Conservation (phyloP, 1,284 basidiomycete genomes). For the Cystobasidiaceae sp. region DNA sequence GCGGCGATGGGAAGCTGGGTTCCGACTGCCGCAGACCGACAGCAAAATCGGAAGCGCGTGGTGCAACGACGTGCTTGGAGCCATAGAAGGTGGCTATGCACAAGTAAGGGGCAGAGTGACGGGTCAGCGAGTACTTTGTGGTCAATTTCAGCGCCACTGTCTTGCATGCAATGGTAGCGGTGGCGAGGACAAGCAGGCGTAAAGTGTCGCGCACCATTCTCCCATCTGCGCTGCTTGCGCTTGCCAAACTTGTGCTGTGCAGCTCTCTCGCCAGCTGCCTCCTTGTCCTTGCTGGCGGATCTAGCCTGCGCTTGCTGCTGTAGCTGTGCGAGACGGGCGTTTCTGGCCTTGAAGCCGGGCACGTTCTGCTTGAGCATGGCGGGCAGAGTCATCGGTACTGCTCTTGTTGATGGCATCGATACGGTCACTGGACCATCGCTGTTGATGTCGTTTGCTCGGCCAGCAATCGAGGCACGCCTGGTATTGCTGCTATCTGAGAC, state of each 20-base stretch:
- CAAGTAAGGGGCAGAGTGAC: not conserved
- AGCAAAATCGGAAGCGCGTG: slow-evolving; percentile 16
- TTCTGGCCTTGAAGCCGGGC: slow-evolving; percentile 22
- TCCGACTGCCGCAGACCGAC: not conserved
- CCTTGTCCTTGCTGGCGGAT: not conserved
- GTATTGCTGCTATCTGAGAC: not conserved
- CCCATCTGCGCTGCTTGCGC: slow-evolving; percentile 24
- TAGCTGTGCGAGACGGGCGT: not conserved
- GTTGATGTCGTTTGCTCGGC: not conserved
- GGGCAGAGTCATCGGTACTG: too few relatives aligned
- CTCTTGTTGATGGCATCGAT: too few relatives aligned
- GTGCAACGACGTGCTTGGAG: slow-evolving; percentile 2
- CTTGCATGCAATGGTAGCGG: not conserved
- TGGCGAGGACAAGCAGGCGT: not conserved
- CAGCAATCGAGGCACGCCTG: not conserved
- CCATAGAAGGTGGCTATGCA: slow-evolving; percentile 19
- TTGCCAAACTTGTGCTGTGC: slow-evolving; percentile 10
- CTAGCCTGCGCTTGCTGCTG: not conserved
- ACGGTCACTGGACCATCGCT: not conserved
- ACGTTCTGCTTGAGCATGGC: slow-evolving; percentile 29
- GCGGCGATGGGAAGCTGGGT: slow-evolving; percentile 22
- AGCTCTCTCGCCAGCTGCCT: not conserved
- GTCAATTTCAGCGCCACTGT: not conserved
- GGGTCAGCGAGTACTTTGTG: not conserved
- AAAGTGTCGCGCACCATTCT: slow-evolving; percentile 16